Evolutionary conservation across 257 asterid genomes (phyloP), one percentile per base, ranked within the genome.

Genomic region (Forsythia viridissima): DNA sequence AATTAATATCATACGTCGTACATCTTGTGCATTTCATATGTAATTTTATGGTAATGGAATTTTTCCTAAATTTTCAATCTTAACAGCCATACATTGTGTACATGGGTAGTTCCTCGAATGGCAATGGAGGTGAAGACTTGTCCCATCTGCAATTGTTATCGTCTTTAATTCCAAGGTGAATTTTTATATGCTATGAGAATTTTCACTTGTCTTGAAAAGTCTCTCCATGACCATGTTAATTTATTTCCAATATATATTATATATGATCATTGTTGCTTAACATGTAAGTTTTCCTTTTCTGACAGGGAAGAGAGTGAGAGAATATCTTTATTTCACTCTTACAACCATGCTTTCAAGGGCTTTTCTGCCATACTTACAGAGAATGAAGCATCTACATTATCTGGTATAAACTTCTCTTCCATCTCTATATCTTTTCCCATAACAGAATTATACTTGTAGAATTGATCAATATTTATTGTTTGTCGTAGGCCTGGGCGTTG

Each of bases 21-120:
- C 9, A 55, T 16, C 7, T n/a, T 43, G 51, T 2, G 46, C 16
- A 16, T 15, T n/a, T 15, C 65, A 55, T 15, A n/a, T n/a, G 65
- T 55, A 16, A 10, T 44, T 52, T 13, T 51, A 51, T 51, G 20
- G n/a, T 6, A 52, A 4, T 18, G n/a, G 15, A 52, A 55, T 55
- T 5, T 55, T 6, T 39, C 57, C 20, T 68, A 61, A 40, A 21
- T 41, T 48, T 11, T 55, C 16, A 37, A 61, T 68, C 34, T 72
- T 68, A 83, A 92, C 92, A 92, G 97, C 92, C 92, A 77, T 89
- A 92, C 86, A 83, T 92, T 65, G 91, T 89, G 34, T 92, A 92
- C 40, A 88, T 92, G 97, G 97, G 97, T 63, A 87, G 96, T 87
- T 85, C 88, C 57, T 79, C 81, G n/a, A 79, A 78, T 65, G 67